Percentiles rank a stretch among this genome's conserved stretches.
phyloP scores from a whole-genome alignment of 495 filamentous ascomycete species.

The Aspergillus cavernicola region DNA sequence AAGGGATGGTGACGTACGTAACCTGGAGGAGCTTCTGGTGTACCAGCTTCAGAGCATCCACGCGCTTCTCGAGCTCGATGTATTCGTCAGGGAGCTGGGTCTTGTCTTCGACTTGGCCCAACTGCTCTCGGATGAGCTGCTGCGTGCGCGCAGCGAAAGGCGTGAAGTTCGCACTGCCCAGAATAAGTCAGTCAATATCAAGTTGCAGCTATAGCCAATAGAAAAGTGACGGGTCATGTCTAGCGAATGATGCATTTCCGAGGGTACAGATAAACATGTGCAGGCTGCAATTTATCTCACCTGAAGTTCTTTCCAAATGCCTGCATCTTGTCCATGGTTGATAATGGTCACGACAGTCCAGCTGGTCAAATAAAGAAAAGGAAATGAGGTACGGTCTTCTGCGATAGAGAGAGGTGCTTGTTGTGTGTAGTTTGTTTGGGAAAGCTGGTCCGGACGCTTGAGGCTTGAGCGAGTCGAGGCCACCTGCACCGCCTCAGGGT shows the following conservation, averaged over 20 bases:
- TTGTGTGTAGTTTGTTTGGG: slow-evolving; percentile 6
- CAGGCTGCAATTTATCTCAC: slow-evolving; percentile 34
- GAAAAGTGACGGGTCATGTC: not conserved
- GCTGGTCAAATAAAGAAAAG: not conserved
- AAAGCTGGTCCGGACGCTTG: slow-evolving; percentile 4
- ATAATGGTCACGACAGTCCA: slow-evolving; percentile 12
- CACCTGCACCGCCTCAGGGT: slow-evolving; percentile 6
- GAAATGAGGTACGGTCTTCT: not conserved
- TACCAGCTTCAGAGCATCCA: slow-evolving; percentile 94
- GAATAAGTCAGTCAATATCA: slow-evolving; percentile 20
- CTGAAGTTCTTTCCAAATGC: slow-evolving; percentile 73
- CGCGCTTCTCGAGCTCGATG: slow-evolving; percentile 96
- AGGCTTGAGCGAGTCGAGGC: slow-evolving; percentile 11
- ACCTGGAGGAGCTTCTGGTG: slow-evolving; percentile 96
- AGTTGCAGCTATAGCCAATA: slow-evolving; percentile 23
- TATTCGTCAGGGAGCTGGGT: slow-evolving; percentile 97
- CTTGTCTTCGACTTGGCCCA: slow-evolving; percentile 95
- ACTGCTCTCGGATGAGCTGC: slow-evolving; percentile 95
- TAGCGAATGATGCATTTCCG: not conserved
- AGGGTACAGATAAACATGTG: slow-evolving; percentile 2
- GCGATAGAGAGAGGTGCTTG: not conserved
- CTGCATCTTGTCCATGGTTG: slow-evolving; percentile 68
- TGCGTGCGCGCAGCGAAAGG: slow-evolving; percentile 91
- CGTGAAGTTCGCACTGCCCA: slow-evolving; percentile 63
- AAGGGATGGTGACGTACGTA: slow-evolving; percentile 57